Conservation (phyloP, 1,284 basidiomycete genomes). For the Fomitopsis palustris region DNA sequence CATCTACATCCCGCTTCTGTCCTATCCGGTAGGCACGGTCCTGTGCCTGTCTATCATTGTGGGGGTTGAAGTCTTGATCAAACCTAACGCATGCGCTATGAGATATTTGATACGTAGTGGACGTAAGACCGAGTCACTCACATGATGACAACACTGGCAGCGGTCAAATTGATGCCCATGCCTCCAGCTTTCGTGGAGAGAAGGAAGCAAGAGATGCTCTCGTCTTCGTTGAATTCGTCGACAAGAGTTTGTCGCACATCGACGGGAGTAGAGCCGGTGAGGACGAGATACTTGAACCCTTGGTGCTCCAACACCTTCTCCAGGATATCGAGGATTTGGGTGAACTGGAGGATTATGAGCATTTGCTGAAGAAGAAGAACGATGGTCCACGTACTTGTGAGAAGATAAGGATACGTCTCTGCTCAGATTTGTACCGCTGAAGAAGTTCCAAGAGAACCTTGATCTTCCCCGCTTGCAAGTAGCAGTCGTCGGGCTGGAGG, state of each 20-base stretch:
- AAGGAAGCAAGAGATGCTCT: conserved; percentile 88
- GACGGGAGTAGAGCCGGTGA: conserved; percentile 94
- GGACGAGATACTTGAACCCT: conserved; percentile 78
- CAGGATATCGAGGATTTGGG: conserved; percentile 92
- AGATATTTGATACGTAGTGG: conserved; percentile 1
- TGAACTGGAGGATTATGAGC: conserved; percentile 58
- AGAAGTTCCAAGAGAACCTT: conserved; percentile 73
- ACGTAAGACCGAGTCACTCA: conserved; percentile 29
- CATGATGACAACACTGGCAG: conserved; percentile 92
- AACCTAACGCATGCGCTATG: conserved; percentile 50
- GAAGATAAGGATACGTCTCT: conserved; percentile 89
- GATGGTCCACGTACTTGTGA: conserved; percentile 63
- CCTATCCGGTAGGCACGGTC: conserved; percentile 99
- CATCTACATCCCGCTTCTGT: conserved; percentile 86
- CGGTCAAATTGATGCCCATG: conserved; percentile 90
- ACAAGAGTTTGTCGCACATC: conserved; percentile 92
- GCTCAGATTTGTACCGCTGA: conserved; percentile 63
- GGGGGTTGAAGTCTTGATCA: conserved; percentile 96
- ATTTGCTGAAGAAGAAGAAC: background rate
- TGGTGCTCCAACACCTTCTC: conserved; percentile 80
- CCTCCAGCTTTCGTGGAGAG: conserved; percentile 95
- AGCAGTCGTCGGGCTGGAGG: conserved; percentile 72
- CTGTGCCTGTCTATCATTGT: conserved; percentile 93
- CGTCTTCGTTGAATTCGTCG: conserved; percentile 95
- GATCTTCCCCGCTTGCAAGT: conserved; percentile 90